Conservation (phyloP, 768 basidiomycete genomes). For the Tylopilus vinaceipallidus region DNA sequence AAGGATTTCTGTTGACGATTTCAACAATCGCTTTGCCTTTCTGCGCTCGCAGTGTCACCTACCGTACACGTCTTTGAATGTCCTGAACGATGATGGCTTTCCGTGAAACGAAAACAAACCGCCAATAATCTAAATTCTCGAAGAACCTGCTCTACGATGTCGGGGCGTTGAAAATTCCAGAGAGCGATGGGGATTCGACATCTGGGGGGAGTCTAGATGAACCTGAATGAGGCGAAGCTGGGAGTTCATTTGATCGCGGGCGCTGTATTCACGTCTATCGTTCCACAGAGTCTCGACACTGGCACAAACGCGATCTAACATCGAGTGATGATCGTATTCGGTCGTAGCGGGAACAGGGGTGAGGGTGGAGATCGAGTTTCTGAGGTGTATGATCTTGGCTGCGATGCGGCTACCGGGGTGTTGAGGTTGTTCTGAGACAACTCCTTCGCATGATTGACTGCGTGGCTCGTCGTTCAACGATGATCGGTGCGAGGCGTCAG, state of each 20-base stretch:
- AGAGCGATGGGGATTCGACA: conserved; percentile 4
- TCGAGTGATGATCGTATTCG: conserved; percentile 11
- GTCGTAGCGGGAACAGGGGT: conserved; percentile 22
- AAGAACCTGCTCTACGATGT: conserved; percentile 21
- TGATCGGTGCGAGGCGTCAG: not conserved
- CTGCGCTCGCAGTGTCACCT: not conserved
- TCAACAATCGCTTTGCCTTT: not conserved
- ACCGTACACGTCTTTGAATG: not conserved
- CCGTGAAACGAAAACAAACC: not conserved
- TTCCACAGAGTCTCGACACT: conserved; percentile 20
- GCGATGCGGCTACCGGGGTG: conserved; percentile 17
- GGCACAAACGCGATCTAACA: conserved; percentile 21
- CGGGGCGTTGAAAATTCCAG: conserved; percentile 6
- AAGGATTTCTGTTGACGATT: not conserved
- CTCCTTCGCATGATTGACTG: not conserved
- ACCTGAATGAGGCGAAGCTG: conserved; percentile 1
- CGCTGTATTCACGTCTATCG: conserved; percentile 10
- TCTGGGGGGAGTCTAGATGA: not conserved
- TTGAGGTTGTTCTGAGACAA: conserved; percentile 4
- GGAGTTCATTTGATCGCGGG: conserved; percentile 3
- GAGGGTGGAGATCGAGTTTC: conserved; percentile 18
- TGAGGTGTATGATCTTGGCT: conserved; percentile 23
- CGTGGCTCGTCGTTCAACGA: not conserved
- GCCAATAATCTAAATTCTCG: conserved; percentile 12
- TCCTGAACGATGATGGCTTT: no score